A percentile compares a stretch with the other conserved stretches of the same genome.
Conservation (phyloP, 2,329 filamentous ascomycete species). For the Neoascochyta sp. region DNA sequence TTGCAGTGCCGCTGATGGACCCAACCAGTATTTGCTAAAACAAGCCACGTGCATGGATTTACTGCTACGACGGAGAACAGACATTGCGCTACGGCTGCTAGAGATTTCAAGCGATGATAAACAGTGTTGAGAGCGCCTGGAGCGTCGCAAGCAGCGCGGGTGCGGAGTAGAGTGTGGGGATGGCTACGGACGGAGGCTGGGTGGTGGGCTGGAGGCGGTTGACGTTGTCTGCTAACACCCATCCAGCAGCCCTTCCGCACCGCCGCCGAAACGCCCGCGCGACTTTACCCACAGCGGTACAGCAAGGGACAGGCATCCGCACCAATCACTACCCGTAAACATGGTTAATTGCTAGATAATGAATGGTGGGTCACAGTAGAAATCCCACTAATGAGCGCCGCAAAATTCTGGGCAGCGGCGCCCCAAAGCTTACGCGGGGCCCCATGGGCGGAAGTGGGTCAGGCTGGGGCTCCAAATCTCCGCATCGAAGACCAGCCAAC, state of each 20-base stretch:
- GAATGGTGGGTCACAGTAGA: constrained; percentile 1
- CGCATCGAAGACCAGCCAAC: constrained; percentile 3
- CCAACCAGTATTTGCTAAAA: too few relatives aligned
- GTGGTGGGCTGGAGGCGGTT: neutral
- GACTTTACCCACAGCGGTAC: constrained; percentile 2
- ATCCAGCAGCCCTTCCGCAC: constrained; percentile 6
- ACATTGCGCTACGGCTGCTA: too few relatives aligned
- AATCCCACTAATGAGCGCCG: constrained; percentile 9
- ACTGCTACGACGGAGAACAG: too few relatives aligned
- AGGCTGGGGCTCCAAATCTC: constrained; percentile 2
- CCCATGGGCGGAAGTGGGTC: constrained; percentile 13
- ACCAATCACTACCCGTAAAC: constrained; percentile 8
- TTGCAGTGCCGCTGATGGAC: too few relatives aligned
- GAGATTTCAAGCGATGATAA: too few relatives aligned
- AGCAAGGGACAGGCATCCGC: constrained; percentile 2
- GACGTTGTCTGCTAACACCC: constrained; percentile 2
- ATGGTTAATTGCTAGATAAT: constrained; percentile 2
- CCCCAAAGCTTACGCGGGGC: constrained; percentile 17
- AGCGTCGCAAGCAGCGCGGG: too few relatives aligned
- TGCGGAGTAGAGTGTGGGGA: too few relatives aligned
- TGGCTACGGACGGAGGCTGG: too few relatives aligned
- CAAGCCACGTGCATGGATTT: too few relatives aligned
- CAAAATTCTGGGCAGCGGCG: constrained; percentile 8
- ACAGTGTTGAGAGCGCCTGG: too few relatives aligned
- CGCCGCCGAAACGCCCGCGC: constrained; percentile 1